Evolutionary conservation across 2,329 filamentous ascomycete species (phyloP).

Genomic region (Dothideomycetidae sp.): DNA sequence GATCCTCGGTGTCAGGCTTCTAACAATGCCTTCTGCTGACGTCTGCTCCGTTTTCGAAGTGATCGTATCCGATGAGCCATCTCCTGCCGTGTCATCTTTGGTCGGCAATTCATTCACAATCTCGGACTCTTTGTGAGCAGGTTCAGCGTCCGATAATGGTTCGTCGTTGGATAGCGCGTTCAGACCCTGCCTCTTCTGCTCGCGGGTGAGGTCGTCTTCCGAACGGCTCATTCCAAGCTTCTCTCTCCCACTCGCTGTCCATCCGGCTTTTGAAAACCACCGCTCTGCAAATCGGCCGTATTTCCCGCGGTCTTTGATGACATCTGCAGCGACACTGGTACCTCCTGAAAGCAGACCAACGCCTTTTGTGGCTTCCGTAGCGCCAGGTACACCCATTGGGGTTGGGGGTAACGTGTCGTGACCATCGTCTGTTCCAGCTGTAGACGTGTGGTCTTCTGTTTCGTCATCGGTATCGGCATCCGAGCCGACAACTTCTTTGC

Average conservation of each 20-base stretch:
- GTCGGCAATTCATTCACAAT: conserved; percentile 1
- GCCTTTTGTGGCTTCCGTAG: conserved; percentile 21
- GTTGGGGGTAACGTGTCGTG: conserved; percentile 21
- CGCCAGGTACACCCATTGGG: conserved; percentile 16
- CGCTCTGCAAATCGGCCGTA: conserved; percentile 81
- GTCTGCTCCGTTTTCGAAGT: conserved; percentile 6
- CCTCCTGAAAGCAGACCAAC: conserved; percentile 18
- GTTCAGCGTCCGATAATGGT: conserved; percentile 15
- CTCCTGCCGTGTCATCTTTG: conserved; percentile 4
- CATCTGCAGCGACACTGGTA: conserved; percentile 74
- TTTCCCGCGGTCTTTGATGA: conserved; percentile 65
- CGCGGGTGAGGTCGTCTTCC: conserved; percentile 18
- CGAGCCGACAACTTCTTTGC: conserved; percentile 14
- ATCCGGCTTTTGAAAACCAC: conserved; percentile 81
- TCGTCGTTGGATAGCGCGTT: conserved; percentile 18
- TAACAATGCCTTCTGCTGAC: conserved; percentile 14
- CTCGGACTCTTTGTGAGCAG: conserved; percentile 17
- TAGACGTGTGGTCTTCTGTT: conserved; percentile 17
- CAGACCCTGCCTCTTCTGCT: conserved; percentile 22
- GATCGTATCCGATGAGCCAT: conserved; percentile 1
- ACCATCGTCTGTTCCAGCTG: conserved; percentile 21
- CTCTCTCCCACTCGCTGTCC: conserved; percentile 57
- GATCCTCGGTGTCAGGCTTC: conserved; percentile 63
- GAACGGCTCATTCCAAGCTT: conserved; percentile 51
- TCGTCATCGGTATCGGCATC: conserved; percentile 22